phyloP scores from a whole-genome alignment of 1,284 basidiomycete species.

The Sporisorium exsertum region DNA sequence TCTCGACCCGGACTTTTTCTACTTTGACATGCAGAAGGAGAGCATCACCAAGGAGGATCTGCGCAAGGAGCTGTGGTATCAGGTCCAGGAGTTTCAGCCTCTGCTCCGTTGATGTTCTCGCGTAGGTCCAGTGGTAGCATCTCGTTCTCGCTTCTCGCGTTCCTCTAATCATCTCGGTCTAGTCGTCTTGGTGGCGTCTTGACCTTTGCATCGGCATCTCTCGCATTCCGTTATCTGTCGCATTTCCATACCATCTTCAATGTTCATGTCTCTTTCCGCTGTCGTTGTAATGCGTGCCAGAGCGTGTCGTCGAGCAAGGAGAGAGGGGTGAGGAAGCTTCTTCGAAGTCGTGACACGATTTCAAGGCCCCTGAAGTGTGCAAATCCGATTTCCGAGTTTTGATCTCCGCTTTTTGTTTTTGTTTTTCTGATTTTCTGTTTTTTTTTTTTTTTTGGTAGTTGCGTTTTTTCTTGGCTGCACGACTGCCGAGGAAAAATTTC shows the following conservation, averaged over 20 bases:
- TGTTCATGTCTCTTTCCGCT: neutral
- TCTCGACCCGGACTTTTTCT: constrained; percentile 57
- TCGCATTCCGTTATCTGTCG: neutral
- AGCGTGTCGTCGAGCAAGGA: neutral
- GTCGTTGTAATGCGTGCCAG: neutral
- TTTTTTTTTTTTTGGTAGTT: constrained; percentile 10
- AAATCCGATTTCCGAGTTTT: constrained; percentile 22
- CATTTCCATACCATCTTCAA: neutral
- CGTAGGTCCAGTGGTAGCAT: no score
- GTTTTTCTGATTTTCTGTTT: neutral
- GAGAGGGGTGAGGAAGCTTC: neutral
- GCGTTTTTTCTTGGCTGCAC: constrained; percentile 8
- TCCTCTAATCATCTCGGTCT: neutral
- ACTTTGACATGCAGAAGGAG: constrained; percentile 59
- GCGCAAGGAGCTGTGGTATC: constrained; percentile 61
- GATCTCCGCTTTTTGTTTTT: constrained; percentile 12
- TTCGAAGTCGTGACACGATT: no score
- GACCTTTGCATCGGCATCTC: constrained; percentile 8
- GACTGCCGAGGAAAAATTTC: constrained; percentile 21
- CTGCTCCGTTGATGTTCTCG: constrained; percentile 34
- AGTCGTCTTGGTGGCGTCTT: constrained; percentile 1
- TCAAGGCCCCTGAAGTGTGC: constrained; percentile 1
- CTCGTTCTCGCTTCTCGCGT: neutral
- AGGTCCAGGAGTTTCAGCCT: constrained; percentile 57
- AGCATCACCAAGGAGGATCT: constrained; percentile 57